Base-by-base conservation (phyloP, 2,329 filamentous ascomycete species). In the Lojkania enalia region DNA sequence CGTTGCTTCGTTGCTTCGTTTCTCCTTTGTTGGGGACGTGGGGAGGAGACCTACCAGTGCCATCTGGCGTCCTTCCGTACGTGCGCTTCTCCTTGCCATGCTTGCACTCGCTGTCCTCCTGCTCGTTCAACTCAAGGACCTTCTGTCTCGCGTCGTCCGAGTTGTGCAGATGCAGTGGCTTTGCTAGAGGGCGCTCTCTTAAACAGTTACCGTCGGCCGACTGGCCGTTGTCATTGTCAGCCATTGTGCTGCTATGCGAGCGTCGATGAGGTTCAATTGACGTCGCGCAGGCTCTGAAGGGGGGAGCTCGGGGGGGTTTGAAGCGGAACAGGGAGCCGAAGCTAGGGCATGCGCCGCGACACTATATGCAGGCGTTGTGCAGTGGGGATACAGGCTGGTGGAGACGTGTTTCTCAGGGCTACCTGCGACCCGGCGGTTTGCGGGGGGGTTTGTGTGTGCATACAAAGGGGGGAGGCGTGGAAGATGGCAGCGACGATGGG, bases 61-160 rank as follows among this genome's bases (percentile, higher is more conserved):
- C 92, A 73, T 91, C 87, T 20, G 89, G 89, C 12, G 92, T 96
- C 54, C 91, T 85, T 44, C 92, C 92, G 77, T 88, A 96, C 0
- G 90, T 96, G 77, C 89, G 92, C 67, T 83, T 84, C 50, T 79
- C 73, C 50, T 79, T 77, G 49, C 77, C 74, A 52, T 72, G 61
- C 51, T 77, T 75, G 55, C 73, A 68, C 3, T 66, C 58, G 42
- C 70, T 71, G 41, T 75, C 71, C 58, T 78, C 75, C 47, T 72
- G 59, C 48, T 77, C 72, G 49, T 79, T 79, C 53, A 80, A 61
- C 52, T 76, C 71, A 44, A 75, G 61, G 21, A 78, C 76, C 43
- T 72, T 70, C 47, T 74, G 67, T 54, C 74, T 72, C 46, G 76
- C 76, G 52, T 63, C 57, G 36, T 63, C 61, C 42, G 61, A 44